Base-by-base conservation (phyloP, 495 filamentous ascomycete species). In the Endocarpon pusillum region DNA sequence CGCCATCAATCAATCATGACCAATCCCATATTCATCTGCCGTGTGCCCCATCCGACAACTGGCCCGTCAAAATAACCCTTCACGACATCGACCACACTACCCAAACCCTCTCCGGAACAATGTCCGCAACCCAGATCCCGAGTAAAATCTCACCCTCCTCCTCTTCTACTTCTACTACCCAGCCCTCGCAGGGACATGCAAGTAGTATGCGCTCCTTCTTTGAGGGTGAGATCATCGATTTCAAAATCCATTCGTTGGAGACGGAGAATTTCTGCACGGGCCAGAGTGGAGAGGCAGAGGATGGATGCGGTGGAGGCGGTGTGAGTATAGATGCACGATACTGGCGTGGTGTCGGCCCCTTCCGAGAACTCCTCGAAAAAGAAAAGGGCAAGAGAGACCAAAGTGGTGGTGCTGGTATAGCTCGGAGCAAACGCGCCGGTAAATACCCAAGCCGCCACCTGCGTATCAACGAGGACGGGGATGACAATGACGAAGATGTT, bases 121-220 rank as follows among this genome's bases (percentile, higher is more conserved):
- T 83, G 78, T 75, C 80, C 55, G 78, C 78, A 8, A 80, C 74
- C 58, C 71, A 81, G 42, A 76, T 78, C n/a, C 79, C 69, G 9
- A 65, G 64, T 41, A 67, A 64, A 46, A 53, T 53, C 8, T 63
- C 59, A 1, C 60, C 60, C 10, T n/a, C n/a, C n/a, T n/a, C n/a
- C n/a, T n/a, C n/a, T n/a, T n/a, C n/a, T n/a, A n/a, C n/a, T n/a
- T n/a, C n/a, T n/a, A n/a, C n/a, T n/a, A n/a, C n/a, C n/a, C n/a
- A n/a, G n/a, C n/a, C n/a, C n/a, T n/a, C n/a, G n/a, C n/a, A n/a
- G n/a, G 62, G 60, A 0, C 58, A 62, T n/a, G 68, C 66, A 33
- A 66, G 71, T 7, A 69, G 70, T 34, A 81, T 82, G 32, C 68
- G 69, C 16, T 82, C 78, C 1, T 82, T 75, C 44, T 58, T 83